Percentiles rank a stretch among this genome's conserved stretches.
Evolutionary conservation across 257 asterid genomes (phyloP).

Genomic region (Dorcoceras hygrometricum): DNA sequence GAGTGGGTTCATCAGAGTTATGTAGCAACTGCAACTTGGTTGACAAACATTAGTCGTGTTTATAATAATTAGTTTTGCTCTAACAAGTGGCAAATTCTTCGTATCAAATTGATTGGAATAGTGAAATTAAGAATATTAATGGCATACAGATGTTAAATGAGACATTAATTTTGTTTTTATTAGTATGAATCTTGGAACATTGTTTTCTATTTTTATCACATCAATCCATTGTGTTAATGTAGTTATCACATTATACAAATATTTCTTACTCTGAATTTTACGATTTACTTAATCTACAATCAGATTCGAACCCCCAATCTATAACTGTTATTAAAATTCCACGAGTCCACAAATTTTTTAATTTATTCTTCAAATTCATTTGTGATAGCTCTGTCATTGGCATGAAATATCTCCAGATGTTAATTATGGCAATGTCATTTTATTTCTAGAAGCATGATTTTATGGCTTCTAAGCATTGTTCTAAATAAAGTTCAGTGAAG

Average conservation of each 20-base stretch:
- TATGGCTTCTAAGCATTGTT: too few relatives aligned
- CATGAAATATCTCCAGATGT: neutral
- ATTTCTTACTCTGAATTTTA: neutral
- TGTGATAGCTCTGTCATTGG: neutral
- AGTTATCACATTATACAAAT: too few relatives aligned
- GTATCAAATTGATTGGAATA: constrained; percentile 10
- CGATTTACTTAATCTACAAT: neutral
- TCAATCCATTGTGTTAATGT: neutral
- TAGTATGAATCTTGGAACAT: neutral
- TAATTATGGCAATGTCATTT: neutral
- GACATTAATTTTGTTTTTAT: neutral
- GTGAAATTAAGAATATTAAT: neutral
- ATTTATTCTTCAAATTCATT: neutral
- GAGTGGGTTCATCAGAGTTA: constrained; percentile 6
- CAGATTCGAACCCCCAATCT: too few relatives aligned
- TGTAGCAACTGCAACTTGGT: constrained; percentile 9
- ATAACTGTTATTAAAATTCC: too few relatives aligned
- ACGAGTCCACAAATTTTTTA: neutral
- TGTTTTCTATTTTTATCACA: constrained; percentile 12
- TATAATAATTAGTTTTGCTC: constrained; percentile 10
- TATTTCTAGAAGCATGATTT: too few relatives aligned
- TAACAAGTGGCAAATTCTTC: constrained; percentile 12
- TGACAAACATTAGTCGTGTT: neutral
- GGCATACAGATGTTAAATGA: neutral
- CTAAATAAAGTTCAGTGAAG: neutral